These are phyloP conservation scores for Hypsizygus marmoreus DNA, from an alignment of 768 basidiomycete species.

Conservation along the genomic window DNA sequence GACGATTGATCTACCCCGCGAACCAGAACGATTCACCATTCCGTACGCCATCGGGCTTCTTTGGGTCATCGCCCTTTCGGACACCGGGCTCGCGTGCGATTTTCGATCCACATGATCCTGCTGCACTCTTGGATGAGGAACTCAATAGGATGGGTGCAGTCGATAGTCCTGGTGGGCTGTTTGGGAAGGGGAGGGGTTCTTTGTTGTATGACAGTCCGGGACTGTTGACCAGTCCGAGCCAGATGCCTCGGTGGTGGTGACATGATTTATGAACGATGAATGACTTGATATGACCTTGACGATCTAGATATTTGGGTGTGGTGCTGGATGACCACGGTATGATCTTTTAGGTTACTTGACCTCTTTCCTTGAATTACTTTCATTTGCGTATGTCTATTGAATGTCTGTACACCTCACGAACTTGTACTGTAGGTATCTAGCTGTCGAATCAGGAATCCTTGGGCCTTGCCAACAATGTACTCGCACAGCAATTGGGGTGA, in stretches of 20 bases:
- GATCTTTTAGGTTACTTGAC: background rate
- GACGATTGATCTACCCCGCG: slow-evolving; percentile 37
- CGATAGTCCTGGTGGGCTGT: slow-evolving; percentile 70
- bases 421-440: slow-evolving; percentile 7
- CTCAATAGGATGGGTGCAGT: slow-evolving; percentile 55
- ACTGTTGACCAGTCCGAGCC: slow-evolving; percentile 52
- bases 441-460: background rate
- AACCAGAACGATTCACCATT: slow-evolving; percentile 41
- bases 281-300: slow-evolving; percentile 6
- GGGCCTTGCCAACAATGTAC: too few relatives aligned
- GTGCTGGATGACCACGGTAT: slow-evolving; percentile 3
- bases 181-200: slow-evolving; percentile 54
- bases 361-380: slow-evolving; percentile 5
- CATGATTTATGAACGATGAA: background rate
- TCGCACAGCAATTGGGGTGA: too few relatives aligned
- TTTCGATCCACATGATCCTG: slow-evolving; percentile 75
- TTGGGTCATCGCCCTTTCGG: slow-evolving; percentile 42
- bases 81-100: slow-evolving; percentile 53
- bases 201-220: slow-evolving; percentile 79
- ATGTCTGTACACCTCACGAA: slow-evolving; percentile 8
- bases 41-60: slow-evolving; percentile 34
- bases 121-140: slow-evolving; percentile 71
- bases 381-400: slow-evolving; percentile 2
- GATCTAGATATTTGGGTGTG: slow-evolving; percentile 13
- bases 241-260: slow-evolving; percentile 56